Base-by-base conservation (phyloP, 2,329 filamentous ascomycete species). In the Paecilomyces formosus region DNA sequence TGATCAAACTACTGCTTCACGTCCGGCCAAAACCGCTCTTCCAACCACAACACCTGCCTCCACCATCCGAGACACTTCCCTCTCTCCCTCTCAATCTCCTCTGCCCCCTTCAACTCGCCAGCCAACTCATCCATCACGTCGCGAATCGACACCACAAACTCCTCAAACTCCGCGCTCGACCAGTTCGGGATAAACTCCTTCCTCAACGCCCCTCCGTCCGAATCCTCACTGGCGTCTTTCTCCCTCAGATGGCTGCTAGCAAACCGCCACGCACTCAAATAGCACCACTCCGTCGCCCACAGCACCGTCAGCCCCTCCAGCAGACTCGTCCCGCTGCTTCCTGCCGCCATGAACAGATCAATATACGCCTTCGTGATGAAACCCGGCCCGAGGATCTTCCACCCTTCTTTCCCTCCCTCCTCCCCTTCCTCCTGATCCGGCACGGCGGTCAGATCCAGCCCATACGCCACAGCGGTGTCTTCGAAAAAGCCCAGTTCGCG, bases 271-370 rank as follows among this genome's bases (percentile, higher is more conserved):
- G 85, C 80, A 45, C 82, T 77, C 18, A 86, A 68, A 67, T 87
- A 88, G 60, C 80, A 82, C 53, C 79, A 84, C 73, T 93, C 89
- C 1, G 87, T 90, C n/a, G 85, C 85, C 85, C 88, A 92, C 24
- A 92, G 81, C n/a, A 89, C 80, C 2, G 90, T 81, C 61, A 90
- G 78, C 5, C 86, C 87, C 68, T 91, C 87, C 2, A 92, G 74
- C 66, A 89, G 68, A 1, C 74, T 79, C 2, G 77, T 76, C 7
- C 76, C 78, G 0, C 79, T 74, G 55, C 79, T 78, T 12, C 82
- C 78, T 3, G 79, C 80, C n/a, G 78, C 80, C 58, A 85, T 81
- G 3, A 89, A 81, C 21, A 85, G 72, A 66, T 85, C 82, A n/a
- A 83, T 74, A 63, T 84, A 80, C 6, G 79, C 80, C 55, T 78